These are phyloP conservation scores for Xerocomellus amylosporus DNA, from an alignment of 768 basidiomycete genomes.

Conservation along the genomic window DNA sequence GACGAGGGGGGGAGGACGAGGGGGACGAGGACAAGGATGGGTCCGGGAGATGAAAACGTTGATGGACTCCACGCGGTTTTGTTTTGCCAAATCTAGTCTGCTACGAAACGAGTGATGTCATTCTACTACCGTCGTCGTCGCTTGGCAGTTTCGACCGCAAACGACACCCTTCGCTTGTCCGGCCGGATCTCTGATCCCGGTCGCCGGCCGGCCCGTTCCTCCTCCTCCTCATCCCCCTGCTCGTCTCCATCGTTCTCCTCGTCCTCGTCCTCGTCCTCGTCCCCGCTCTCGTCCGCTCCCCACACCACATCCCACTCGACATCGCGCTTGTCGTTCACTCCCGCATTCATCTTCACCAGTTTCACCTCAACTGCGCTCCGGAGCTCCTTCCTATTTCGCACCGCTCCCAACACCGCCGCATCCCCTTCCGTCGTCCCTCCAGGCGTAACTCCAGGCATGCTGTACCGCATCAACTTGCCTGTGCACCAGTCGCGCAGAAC, in stretches of 20 bases:
- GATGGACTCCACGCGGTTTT: constrained; percentile 19
- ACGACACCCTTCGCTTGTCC: constrained; percentile 48
- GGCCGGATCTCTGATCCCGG: constrained; percentile 18
- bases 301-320: constrained; percentile 40
- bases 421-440: constrained; percentile 36
- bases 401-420: constrained; percentile 44
- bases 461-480: constrained; percentile 72
- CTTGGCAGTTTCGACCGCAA: constrained; percentile 33
- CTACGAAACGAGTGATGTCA: constrained; percentile 24
- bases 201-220: constrained; percentile 36
- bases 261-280: constrained; percentile 35
- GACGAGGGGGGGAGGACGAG: not conserved
- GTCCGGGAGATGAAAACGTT: constrained; percentile 1
- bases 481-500: constrained; percentile 84
- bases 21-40: not conserved
- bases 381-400: constrained; percentile 63
- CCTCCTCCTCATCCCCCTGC: constrained; percentile 44
- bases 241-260: not conserved
- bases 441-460: constrained; percentile 43
- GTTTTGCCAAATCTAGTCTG: constrained; percentile 18
- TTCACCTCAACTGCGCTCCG: constrained; percentile 50
- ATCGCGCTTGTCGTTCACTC: constrained; percentile 39
- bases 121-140: constrained; percentile 8
- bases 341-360: constrained; percentile 52
- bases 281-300: constrained; percentile 34